A percentile compares a stretch with the other conserved stretches of the same genome.
Evolutionary conservation across 768 basidiomycete species (phyloP).

Genomic region (Rhizopogon vulgaris): DNA sequence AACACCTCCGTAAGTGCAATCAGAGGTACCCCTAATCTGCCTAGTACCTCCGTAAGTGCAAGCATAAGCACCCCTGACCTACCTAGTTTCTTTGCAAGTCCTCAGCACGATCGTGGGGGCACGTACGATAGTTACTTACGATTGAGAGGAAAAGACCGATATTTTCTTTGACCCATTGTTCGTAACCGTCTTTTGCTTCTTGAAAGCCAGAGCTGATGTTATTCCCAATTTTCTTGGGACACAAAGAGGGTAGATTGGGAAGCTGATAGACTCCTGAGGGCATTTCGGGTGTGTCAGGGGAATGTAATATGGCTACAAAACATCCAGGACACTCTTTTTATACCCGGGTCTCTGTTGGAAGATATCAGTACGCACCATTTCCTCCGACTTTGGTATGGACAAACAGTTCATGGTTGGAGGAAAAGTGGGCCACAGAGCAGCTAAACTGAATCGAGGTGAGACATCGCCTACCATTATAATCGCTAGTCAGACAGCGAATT

Average conservation of each 20-base stretch:
- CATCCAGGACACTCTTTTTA: not conserved
- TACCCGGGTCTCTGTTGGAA: not conserved
- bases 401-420: not conserved
- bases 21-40: too few relatives aligned
- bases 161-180: conserved; percentile 17
- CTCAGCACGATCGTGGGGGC: too few relatives aligned
- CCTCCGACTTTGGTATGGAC: not conserved
- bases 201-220: conserved; percentile 21
- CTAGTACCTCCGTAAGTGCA: too few relatives aligned
- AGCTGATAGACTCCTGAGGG: conserved; percentile 15
- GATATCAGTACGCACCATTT: not conserved
- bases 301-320: too few relatives aligned
- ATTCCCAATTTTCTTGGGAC: conserved; percentile 23
- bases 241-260: conserved; percentile 17
- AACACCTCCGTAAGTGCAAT: too few relatives aligned
- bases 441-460: not conserved
- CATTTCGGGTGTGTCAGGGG: conserved; percentile 8
- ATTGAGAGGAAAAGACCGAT: conserved; percentile 17
- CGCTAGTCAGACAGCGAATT: too few relatives aligned
- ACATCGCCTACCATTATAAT: not conserved
- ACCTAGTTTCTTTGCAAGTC: conserved; percentile 16
- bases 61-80: conserved; percentile 19
- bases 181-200: conserved; percentile 15
- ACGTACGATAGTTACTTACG: conserved; percentile 7
- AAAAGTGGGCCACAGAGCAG: not conserved